phyloP scores from a whole-genome alignment of 2,329 filamentous ascomycete genomes.

The Hypoxylon sp. region DNA sequence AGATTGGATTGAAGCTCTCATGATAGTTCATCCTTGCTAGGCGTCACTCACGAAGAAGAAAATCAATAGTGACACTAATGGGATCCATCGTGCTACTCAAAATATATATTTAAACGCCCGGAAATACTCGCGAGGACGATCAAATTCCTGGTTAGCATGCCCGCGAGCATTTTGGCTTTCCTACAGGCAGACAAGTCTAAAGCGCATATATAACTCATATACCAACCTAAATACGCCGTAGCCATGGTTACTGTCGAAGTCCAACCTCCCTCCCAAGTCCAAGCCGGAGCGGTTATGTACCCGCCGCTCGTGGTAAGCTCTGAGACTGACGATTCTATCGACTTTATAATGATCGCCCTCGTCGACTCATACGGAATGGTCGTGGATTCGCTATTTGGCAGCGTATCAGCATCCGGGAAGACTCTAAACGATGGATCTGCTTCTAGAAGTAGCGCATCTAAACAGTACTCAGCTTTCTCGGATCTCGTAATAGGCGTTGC shows the following conservation, averaged over 20 bases:
- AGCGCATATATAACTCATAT: conserved; percentile 10
- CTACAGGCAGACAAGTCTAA: conserved; percentile 19
- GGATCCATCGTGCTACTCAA: conserved; percentile 27
- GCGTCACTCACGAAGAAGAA: conserved; percentile 19
- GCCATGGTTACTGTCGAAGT: conserved; percentile 48
- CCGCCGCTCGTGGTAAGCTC: conserved; percentile 49
- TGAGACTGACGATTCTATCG: conserved; percentile 36
- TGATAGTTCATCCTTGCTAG: conserved; percentile 18
- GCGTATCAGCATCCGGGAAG: conserved; percentile 40
- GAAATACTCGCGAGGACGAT: conserved; percentile 9
- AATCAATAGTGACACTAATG: conserved; percentile 13
- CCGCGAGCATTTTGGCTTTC: conserved; percentile 18
- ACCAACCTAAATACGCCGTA: conserved; percentile 15
- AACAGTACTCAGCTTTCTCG: conserved; percentile 47
- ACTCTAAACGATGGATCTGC: conserved; percentile 31
- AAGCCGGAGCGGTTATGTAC: conserved; percentile 47
- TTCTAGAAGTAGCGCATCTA: conserved; percentile 32
- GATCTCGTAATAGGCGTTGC: conserved; percentile 44
- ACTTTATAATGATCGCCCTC: conserved; percentile 48
- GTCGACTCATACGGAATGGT: conserved; percentile 46
- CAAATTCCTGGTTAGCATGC: not conserved
- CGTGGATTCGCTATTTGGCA: conserved; percentile 45
- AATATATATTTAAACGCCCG: conserved; percentile 34
- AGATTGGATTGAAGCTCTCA: not conserved
- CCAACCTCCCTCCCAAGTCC: conserved; percentile 48